Conservation (phyloP, 345 rosid species). For the Eutrema japonicum region DNA sequence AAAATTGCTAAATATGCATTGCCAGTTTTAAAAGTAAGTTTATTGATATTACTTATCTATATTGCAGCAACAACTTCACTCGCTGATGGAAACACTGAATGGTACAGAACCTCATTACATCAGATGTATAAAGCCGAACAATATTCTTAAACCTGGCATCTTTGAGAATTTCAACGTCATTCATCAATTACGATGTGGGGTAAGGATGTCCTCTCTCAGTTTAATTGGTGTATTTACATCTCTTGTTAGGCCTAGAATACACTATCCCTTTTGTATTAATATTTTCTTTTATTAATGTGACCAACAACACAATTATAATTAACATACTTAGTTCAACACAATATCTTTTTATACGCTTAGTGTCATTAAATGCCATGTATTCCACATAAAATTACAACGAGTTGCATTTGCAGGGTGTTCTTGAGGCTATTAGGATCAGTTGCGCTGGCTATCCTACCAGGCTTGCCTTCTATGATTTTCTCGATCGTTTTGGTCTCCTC, state of each 20-base stretch:
- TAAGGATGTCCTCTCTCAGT: constrained; percentile 54
- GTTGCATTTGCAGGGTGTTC: constrained; percentile 58
- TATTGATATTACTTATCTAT: constrained; percentile 30
- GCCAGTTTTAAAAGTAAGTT: constrained; percentile 13
- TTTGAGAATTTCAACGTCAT: constrained; percentile 89
- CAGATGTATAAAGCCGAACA: constrained; percentile 99
- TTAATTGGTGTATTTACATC: constrained; percentile 12
- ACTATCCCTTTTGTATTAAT: neutral
- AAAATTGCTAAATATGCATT: constrained; percentile 24
- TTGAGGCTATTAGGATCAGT: constrained; percentile 98
- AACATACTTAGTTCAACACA: constrained; percentile 25
- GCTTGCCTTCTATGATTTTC: constrained; percentile 89
- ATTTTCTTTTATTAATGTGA: constrained; percentile 11
- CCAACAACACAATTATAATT: constrained; percentile 7
- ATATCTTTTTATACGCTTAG: constrained; percentile 11
- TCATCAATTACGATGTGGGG: constrained; percentile 99
- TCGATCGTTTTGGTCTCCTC: constrained; percentile 94
- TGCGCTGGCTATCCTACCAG: constrained; percentile 99
- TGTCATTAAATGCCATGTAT: constrained; percentile 26
- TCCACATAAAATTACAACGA: constrained; percentile 21
- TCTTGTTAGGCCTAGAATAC: constrained; percentile 24
- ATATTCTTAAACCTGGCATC: constrained; percentile 80
- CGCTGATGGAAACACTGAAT: constrained; percentile 92
- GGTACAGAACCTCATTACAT: constrained; percentile 96
- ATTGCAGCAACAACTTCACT: constrained; percentile 96